Base-by-base conservation (phyloP, 2,329 filamentous ascomycete species). In the Exophiala xenobiotica region DNA sequence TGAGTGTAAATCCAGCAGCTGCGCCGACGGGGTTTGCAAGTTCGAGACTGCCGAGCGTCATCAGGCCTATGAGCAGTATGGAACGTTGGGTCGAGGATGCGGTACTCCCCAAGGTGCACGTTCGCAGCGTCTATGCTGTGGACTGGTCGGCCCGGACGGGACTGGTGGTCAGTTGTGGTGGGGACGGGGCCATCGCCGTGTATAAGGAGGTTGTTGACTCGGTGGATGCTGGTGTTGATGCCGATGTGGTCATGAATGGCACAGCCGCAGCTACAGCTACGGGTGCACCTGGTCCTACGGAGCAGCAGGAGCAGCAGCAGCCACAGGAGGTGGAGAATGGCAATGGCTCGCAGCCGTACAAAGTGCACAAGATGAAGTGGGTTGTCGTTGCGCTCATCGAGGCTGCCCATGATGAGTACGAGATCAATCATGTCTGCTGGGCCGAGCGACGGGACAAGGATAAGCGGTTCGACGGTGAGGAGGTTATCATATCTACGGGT, bases 371-470 rank as follows among this genome's bases (percentile, higher is more conserved):
- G 43, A 80, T 78, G 1, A 78, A 80, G 53, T 97, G 93, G 93
- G 75, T 77, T 5, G 70, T 92, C 3, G 65, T 95, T 12, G 81
- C 83, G 0, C 79, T 80, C n/a, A 66, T 87, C 1, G 77, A 85
- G 41, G 85, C 85, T 26, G 88, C 86, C 2, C 93, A 99, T 67
- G 91, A 90, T 1, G 88, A 95, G 2, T 96, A 92, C 65, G 93
- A 99, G 71, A 79, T 97, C 58, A 99, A 99, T 64, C 90, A 96
- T 69, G 80, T 93, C 42, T 83, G 82, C 1, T 99, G 93, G 93
- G 90, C 90, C 59, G 81, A 79, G 61, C 78, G 91, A 51, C 87
- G 82, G 51, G 90, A 96, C 67, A 76, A 77, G 43, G 85, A 74
- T 1, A 78, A 78, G 65, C 76, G 71, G 56, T 49, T 49, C n/a